phyloP scores from a whole-genome alignment of 495 filamentous ascomycete species.

The Cryomyces minteri region DNA sequence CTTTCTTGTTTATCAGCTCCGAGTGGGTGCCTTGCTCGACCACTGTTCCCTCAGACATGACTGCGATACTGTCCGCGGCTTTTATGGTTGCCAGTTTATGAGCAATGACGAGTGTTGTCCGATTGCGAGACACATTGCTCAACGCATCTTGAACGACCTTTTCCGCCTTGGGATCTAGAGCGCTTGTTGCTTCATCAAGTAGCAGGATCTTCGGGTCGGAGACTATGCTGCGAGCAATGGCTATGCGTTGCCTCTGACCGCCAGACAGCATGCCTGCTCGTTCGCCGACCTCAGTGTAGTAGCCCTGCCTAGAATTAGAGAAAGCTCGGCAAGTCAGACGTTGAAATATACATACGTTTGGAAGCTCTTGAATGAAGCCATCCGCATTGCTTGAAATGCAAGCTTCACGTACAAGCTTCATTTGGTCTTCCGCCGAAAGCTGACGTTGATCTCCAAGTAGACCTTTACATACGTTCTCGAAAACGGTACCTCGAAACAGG shows the following conservation, averaged over 20 bases:
- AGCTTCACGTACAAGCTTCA: conserved; percentile 11
- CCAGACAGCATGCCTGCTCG: conserved; percentile 3
- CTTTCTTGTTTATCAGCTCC: conserved; percentile 7
- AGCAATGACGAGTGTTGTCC: conserved; percentile 45
- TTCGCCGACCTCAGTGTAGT: conserved; percentile 10
- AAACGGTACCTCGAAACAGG: conserved; percentile 51
- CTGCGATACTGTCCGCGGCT: conserved; percentile 27
- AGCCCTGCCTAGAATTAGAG: conserved; percentile 4
- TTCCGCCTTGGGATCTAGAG: conserved; percentile 38
- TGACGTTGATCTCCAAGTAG: conserved; percentile 7
- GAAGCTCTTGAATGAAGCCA: conserved; percentile 38
- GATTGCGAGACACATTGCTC: conserved; percentile 28
- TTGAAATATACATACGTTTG: conserved; percentile 6
- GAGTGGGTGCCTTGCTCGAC: conserved; percentile 13
- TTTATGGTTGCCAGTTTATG: conserved; percentile 39
- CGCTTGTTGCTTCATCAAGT: conserved; percentile 18
- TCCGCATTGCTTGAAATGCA: conserved; percentile 25
- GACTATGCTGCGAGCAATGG: conserved; percentile 13
- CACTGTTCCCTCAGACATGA: conserved; percentile 32
- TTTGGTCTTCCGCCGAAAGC: conserved; percentile 3
- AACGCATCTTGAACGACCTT: conserved; percentile 38
- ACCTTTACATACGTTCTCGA: conserved; percentile 33
- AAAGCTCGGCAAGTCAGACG: neutral
- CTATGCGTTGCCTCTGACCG: conserved; percentile 15
- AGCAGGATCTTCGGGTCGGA: conserved; percentile 11